Base-by-base conservation (phyloP, 768 basidiomycete species). In the Trametes maxima region DNA sequence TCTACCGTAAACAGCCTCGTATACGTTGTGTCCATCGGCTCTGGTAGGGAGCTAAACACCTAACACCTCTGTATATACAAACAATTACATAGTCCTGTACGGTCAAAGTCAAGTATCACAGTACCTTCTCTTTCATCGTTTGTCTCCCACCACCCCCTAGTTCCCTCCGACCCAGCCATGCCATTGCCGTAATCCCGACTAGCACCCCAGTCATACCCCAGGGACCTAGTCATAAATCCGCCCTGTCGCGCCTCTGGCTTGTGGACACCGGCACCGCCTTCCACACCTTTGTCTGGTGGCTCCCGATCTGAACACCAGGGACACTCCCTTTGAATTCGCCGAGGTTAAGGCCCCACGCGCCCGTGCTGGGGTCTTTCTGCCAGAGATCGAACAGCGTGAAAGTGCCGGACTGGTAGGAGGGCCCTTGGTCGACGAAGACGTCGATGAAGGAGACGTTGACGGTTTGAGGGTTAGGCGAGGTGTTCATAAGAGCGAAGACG, bases 401-500 rank as follows among this genome's bases (percentile, higher is more conserved):
- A 7, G 70, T 57, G 25, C 63, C 65, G 21, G 64, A 58, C 54
- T 68, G 68, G 51, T 68, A 71, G 2, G 53, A 57, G 21, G 55
- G 25, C 48, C 72, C 70, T 60, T 72, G 66, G 53, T 78, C 74
- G 48, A 68, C 67, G 62, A 76, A 77, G 46, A 74, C 71, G 57
- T 78, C 76, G 5, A 57, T 55, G 43, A 76, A 67, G 14, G 67
- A 56, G 36, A 76, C 60, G 39, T 68, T 61, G 11, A 72, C 69
- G 1, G 68, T 72, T 57, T 75, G 71, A 11, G 67, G 59, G 14
- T 68, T 58, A 0, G 73, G 69, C 0, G 73, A 70, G 3, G 75
- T 74, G 65, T 77, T 78, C 44, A 77, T 54, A 4, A 78, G 65
- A 12, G 75, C 75, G 28, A 76, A 67, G 33, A 76, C 75, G 46